A percentile compares a stretch with the other conserved stretches of the same genome.
phyloP scores from a whole-genome alignment of 1,284 basidiomycete species.

The Cutaneotrichosporon cavernicola region DNA sequence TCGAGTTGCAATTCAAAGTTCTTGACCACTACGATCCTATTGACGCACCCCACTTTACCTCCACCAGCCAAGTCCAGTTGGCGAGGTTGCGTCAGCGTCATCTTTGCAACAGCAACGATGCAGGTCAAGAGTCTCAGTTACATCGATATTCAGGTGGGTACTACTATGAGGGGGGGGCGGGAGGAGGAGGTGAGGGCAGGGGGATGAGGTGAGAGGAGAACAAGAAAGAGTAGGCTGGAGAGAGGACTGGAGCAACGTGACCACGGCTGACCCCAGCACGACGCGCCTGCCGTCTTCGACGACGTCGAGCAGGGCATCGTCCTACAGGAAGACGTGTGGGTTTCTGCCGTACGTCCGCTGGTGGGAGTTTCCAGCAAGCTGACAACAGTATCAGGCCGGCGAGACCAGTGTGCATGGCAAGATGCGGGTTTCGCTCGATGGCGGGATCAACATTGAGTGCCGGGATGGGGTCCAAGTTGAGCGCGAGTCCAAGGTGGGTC shows the following conservation, averaged over 20 bases:
- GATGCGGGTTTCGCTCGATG: constrained; percentile 34
- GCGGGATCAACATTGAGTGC: constrained; percentile 25
- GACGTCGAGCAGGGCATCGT: constrained; percentile 51
- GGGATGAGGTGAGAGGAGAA: no score
- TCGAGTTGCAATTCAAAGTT: constrained; percentile 4
- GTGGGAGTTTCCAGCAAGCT: neutral
- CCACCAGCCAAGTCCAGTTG: neutral
- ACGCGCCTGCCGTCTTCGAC: constrained; percentile 50
- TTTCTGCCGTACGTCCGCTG: constrained; percentile 44
- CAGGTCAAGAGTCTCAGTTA: constrained; percentile 35
- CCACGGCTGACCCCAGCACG: constrained; percentile 38
- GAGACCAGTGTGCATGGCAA: constrained; percentile 47
- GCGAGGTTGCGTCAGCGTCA: neutral
- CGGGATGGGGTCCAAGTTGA: constrained; percentile 39
- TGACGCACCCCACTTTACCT: neutral
- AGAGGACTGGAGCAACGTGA: no score
- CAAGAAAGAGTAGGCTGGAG: no score
- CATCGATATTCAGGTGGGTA: constrained; percentile 51
- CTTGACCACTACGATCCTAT: neutral
- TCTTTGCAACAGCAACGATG: neutral
- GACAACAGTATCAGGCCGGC: constrained; percentile 42
- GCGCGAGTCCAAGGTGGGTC: constrained; percentile 36
- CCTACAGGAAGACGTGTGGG: constrained; percentile 47
- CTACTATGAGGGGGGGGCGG: no score
- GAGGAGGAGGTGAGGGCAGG: no score